Base-by-base conservation (phyloP, 164 flowering plant species). In the Hamamelis virginiana region DNA sequence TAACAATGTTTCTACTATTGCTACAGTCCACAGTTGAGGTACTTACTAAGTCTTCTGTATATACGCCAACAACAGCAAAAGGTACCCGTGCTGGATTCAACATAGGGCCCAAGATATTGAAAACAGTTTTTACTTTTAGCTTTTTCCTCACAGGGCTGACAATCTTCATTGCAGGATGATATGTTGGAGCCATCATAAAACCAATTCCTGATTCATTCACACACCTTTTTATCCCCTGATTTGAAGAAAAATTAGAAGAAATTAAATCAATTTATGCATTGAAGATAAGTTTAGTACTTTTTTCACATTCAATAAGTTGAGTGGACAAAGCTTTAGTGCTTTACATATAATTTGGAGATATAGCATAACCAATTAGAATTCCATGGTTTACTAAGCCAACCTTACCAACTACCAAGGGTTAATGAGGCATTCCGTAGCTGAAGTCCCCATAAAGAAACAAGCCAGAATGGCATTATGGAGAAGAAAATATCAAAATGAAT, bases 101-200 rank as follows among this genome's bases (percentile, higher is more conserved):
- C 96, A 92, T 80, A 60, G 98, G 98, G 11, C 98, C 99, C 80
- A 95, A 71, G 53, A 95, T 83, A 67, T 95, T 91, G 80, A 95
- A 91, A 2, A 92, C 92, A 13, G 99, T 95, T 76, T 84, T 95
- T 55, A 95, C 86, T 91, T 87, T 89, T 4, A 96, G 88, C 80
- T 83, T 85, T 71, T 90, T 89, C 76, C 99, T 84, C 59, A 93
- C 86, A 59, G 97, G 95, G 43, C 92, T 82, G 59, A 93, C 96
- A 69, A 90, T 78, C 82, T 90, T 83, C 99, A 96, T 93, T 52
- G 97, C 93, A 15, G 98, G 99, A 77, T 95, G 99, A 66, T 90
- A 95, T 16, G 41, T 79, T 59, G 99, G 93, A 64, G 97, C 60
- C 98, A 96, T 93, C 96, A 93, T 91, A 62, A 93, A 96, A 47